Evolutionary conservation across 495 filamentous ascomycete genomes (phyloP).

Genomic region (Penicillium paradoxum): DNA sequence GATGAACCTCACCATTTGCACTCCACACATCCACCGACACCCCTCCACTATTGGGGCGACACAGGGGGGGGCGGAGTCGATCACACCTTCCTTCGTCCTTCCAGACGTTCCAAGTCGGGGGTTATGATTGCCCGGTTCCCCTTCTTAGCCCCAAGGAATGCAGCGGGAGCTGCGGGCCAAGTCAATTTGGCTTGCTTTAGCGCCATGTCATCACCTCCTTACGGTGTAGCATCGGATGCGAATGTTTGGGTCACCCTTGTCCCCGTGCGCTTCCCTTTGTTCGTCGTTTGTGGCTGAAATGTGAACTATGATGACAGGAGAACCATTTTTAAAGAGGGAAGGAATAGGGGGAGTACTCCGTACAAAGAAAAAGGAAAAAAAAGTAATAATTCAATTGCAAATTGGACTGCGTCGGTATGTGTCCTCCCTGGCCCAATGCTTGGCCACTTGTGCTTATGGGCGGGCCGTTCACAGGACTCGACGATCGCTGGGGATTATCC

Average conservation of each 20-base stretch:
- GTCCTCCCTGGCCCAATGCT: background rate
- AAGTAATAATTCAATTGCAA: background rate
- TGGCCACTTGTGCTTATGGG: background rate
- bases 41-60: slow-evolving; percentile 1
- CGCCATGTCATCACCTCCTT: slow-evolving; percentile 26
- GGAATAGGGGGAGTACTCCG: background rate
- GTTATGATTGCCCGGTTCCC: slow-evolving; percentile 16
- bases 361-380: background rate
- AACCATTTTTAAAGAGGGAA: background rate
- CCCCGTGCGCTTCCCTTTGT: slow-evolving; percentile 6
- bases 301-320: background rate
- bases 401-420: background rate
- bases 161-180: slow-evolving; percentile 23
- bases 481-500: slow-evolving; percentile 6
- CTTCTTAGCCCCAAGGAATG: slow-evolving; percentile 14
- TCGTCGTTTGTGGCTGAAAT: background rate
- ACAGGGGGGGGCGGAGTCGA: slow-evolving; percentile 10
- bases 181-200: slow-evolving; percentile 26
- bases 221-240: slow-evolving; percentile 23
- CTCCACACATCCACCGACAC: background rate
- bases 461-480: background rate
- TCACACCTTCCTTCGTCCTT: slow-evolving; percentile 24
- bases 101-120: slow-evolving; percentile 22
- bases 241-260: slow-evolving; percentile 11
- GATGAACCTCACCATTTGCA: slow-evolving; percentile 5